phyloP scores from a whole-genome alignment of 1,284 basidiomycete genomes.

The Heterobasidion irregulare region DNA sequence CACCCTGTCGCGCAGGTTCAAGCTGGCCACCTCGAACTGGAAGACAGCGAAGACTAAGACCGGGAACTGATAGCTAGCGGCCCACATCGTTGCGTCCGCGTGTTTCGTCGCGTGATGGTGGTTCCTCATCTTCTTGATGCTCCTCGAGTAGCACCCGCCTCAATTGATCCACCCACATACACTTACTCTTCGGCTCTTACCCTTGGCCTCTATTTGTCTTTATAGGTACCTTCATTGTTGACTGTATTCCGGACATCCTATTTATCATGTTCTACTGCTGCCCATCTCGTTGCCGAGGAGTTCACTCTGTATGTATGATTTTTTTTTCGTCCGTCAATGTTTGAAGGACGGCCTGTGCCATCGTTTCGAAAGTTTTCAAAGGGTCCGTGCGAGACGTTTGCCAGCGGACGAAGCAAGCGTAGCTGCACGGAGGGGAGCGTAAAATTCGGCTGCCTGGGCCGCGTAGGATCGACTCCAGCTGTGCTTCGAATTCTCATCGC shows the following conservation, averaged over 20 bases:
- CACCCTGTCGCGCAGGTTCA: slow-evolving; percentile 43
- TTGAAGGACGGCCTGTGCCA: too few species aligned
- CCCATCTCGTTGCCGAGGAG: neutral
- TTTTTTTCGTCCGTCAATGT: too few species aligned
- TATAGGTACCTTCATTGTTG: neutral
- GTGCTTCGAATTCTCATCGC: neutral
- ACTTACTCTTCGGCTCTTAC: slow-evolving; percentile 2
- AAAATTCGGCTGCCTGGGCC: neutral
- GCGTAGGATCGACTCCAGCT: neutral
- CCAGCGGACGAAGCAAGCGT: too few species aligned
- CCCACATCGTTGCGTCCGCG: slow-evolving; percentile 5
- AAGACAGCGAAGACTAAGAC: slow-evolving; percentile 47
- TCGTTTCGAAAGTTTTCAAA: too few species aligned
- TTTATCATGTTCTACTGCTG: neutral
- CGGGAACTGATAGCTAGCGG: slow-evolving; percentile 30
- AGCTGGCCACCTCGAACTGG: slow-evolving; percentile 68
- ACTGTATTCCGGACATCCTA: neutral
- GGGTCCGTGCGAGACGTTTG: too few species aligned
- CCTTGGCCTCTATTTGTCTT: slow-evolving; percentile 1
- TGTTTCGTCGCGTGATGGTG: slow-evolving; percentile 5
- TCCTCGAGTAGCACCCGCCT: neutral
- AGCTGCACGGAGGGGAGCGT: too few species aligned
- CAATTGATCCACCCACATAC: neutral
- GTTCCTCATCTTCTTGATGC: neutral
- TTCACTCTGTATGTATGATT: too few species aligned